phyloP scores from a whole-genome alignment of 108 stramenopile species.

The Bacterosira constricta region DNA sequence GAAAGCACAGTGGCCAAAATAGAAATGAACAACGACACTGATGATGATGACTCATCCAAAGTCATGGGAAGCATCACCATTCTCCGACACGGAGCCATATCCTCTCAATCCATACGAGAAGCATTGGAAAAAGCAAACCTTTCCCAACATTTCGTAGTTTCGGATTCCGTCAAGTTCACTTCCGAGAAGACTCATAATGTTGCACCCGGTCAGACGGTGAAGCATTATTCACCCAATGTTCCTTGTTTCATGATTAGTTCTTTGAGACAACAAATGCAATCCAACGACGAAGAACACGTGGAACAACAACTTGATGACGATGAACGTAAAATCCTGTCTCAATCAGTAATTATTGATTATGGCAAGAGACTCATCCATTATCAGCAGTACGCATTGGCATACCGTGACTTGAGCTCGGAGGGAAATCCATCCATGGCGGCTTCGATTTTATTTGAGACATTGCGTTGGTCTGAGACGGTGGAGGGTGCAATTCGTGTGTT shows the following conservation, averaged over 20 bases:
- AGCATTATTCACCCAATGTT: slow-evolving; percentile 96
- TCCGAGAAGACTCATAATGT: slow-evolving; percentile 66
- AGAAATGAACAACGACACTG: too few species aligned
- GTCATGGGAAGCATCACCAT: slow-evolving; percentile 53
- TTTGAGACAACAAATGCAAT: slow-evolving; percentile 18
- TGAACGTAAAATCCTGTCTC: slow-evolving; percentile 37
- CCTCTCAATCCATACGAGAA: slow-evolving; percentile 48
- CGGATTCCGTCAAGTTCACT: slow-evolving; percentile 53
- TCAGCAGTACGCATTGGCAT: slow-evolving; percentile 60
- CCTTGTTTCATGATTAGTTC: slow-evolving; percentile 72
- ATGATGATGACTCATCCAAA: slow-evolving; percentile 1
- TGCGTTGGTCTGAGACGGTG: slow-evolving; percentile 90
- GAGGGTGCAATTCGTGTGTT: slow-evolving; percentile 61
- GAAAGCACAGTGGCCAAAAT: slow-evolving; percentile 88
- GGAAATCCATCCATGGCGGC: slow-evolving; percentile 74
- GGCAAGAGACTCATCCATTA: slow-evolving; percentile 62
- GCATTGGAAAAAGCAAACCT: slow-evolving; percentile 53
- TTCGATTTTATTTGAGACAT: slow-evolving; percentile 71
- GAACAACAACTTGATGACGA: slow-evolving; percentile 20
- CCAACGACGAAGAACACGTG: not conserved
- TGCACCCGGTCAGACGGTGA: slow-evolving; percentile 93
- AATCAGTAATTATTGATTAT: slow-evolving; percentile 87
- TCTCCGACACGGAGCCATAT: slow-evolving; percentile 82
- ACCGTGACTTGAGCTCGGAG: slow-evolving; percentile 73
- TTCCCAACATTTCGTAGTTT: slow-evolving; percentile 25